Evolutionary conservation across 2,329 filamentous ascomycete species (phyloP), one percentile per base, ranked within the genome.

Genomic region (Sporothrix brasiliensis): DNA sequence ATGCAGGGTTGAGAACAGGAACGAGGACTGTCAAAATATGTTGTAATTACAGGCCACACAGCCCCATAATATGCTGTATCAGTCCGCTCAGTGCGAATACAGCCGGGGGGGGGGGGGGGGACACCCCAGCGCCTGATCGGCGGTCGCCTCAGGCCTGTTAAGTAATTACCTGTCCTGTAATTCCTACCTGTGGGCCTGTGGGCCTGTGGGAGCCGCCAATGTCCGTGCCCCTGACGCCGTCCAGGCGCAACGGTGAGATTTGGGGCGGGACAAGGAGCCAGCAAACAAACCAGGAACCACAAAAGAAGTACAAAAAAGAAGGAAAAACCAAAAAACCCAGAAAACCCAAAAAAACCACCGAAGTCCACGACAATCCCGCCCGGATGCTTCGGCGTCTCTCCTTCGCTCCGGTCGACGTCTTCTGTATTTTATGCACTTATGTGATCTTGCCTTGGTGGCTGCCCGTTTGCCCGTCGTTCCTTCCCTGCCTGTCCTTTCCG

Each of bases 371-470:
- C 63, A 41, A 5, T 44, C 6, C 27, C 34, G 21, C 19, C 47
- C 49, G 63, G 63, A 67, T 67, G 47, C 63, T 39, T 53, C 63
- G 47, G 47, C 63, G 63, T 21, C 11, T 54, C 49, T 67, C 30
- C 14, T 67, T 16, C 47, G 49, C 30, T 44, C 50, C 34, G 49
- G 49, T 30, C 27, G 27, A 30, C 27, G 3, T 30, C 27, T 53
- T 47, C 11, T 19, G 2, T 53, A 41, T 44, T n/a, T 44, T 54
- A 34, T 24, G 24, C 27, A 11, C 24, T 50, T 41, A 41, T 60
- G 34, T 34, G 63, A 41, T 13, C 14, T 14, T 65, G 13, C 9
- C 41, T 63, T 27, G 34, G 34, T 24, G 47, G 24, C 14, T 52
- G 52, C 9, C n/a, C 27, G 6, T 24, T 63, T 52, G 52, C 9